Conservation (phyloP, 441 rosid species). For the Brassica hybrid region DNA sequence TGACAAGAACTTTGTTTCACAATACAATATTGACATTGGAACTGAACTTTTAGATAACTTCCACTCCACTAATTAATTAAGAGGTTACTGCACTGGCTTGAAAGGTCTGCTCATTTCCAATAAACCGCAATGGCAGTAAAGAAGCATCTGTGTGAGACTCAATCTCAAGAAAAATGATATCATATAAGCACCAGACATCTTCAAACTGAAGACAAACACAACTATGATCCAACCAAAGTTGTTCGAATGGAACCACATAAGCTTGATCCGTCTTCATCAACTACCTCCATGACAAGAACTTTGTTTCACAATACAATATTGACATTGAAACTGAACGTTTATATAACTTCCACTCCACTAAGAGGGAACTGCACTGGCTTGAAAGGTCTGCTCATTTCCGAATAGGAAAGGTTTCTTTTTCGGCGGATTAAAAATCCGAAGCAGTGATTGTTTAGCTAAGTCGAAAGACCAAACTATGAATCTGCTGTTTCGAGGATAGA, state of each 20-base stretch:
- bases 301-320: not conserved
- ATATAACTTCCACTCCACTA: constrained; percentile 71
- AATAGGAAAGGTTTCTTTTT: too few relatives aligned
- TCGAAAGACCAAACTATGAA: too few relatives aligned
- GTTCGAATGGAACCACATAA: constrained; percentile 18
- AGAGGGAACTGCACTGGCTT: constrained; percentile 70
- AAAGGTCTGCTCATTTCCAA: constrained; percentile 77
- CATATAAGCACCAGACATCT: constrained; percentile 77
- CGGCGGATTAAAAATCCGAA: too few relatives aligned
- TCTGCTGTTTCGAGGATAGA: too few relatives aligned
- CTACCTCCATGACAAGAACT: constrained; percentile 11
- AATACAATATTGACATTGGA: not conserved
- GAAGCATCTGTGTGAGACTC: constrained; percentile 90
- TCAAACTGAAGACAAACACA: constrained; percentile 79
- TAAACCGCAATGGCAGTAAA: constrained; percentile 78
- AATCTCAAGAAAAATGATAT: constrained; percentile 78
- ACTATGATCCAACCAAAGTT: constrained; percentile 67
- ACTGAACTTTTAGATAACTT: constrained; percentile 51
- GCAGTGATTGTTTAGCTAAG: too few relatives aligned
- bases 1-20: constrained; percentile 11
- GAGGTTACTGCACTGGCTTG: constrained; percentile 74
- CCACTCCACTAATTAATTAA: constrained; percentile 70
- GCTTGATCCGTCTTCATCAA: constrained; percentile 29
- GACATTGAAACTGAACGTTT: constrained; percentile 18
- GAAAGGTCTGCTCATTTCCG: constrained; percentile 79